Evolutionary conservation across 495 filamentous ascomycete genomes (phyloP), one percentile per base, ranked within the genome.

Genomic region (Endocarpon pusillum): DNA sequence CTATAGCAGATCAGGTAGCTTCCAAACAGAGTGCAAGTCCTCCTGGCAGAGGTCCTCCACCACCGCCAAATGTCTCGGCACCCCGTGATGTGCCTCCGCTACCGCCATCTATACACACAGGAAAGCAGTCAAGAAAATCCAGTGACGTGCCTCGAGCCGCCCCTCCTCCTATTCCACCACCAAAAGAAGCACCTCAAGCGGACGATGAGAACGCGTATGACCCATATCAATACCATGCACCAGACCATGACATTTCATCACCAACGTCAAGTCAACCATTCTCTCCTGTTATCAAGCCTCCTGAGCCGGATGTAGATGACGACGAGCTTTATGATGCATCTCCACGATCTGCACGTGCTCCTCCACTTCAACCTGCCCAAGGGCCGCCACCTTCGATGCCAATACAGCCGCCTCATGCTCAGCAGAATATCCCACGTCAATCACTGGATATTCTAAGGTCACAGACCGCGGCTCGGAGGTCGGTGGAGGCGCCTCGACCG

Each of bases 121-220:
- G 63, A 18, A 61, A 51, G 31, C 54, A 47, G 37, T 44, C 48
- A 19, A 54, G 68, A 20, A 53, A 59, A 37, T 84, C 80, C 6
- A 49, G 69, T 10, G 79, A 85, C 35, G 64, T 74, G 41, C 78
- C 81, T n/a, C 64, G 77, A 41, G 73, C 64, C 25, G 73, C 69
- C 16, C 74, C 75, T 16, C 75, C 75, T 4, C 75, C 77, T 1
- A 70, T 76, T 19, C 79, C 73, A 15, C 62, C 57, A 4, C 54
- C 60, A 4, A 58, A 61, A 12, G 60, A 72, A 36, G 44, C 43
- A 26, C 52, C 62, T 22, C 55, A 59, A 4, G 53, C 47, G 16
- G 52, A 62, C 40, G 69, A 70, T 10, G 69, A 79, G 34, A 74
- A 79, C 18, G 74, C 81, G 21, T 81, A 82, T 42, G 78, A 85